Percentiles rank a stretch among this genome's conserved stretches.
Evolutionary conservation across 78 protist species (phyloP).

Genomic region (Goniomonas avonlea): DNA sequence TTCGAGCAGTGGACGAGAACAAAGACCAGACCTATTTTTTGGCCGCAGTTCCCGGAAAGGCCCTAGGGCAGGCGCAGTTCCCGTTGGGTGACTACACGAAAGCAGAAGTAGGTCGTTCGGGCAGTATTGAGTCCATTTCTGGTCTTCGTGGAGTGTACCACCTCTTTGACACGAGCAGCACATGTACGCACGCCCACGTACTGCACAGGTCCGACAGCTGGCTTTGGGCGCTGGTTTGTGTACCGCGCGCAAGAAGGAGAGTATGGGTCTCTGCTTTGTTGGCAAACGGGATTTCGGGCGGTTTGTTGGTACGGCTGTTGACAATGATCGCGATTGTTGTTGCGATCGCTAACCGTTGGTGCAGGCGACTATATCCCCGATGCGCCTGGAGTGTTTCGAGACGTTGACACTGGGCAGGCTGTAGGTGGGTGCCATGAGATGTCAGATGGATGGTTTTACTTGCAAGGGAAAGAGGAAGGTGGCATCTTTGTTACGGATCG

Average conservation of each 20-base stretch:
- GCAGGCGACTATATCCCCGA: not conserved
- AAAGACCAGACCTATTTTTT: conserved; percentile 75
- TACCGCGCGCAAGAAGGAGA: conserved; percentile 35
- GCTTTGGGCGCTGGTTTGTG: conserved; percentile 4
- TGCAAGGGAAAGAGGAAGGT: too few relatives aligned
- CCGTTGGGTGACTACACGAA: conserved; percentile 55
- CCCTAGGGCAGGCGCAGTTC: conserved; percentile 35
- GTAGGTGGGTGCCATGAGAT: too few relatives aligned
- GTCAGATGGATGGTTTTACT: too few relatives aligned
- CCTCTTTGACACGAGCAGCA: too few relatives aligned
- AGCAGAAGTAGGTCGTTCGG: too few relatives aligned
- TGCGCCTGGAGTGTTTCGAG: not conserved
- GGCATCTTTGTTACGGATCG: too few relatives aligned
- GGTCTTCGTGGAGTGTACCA: too few relatives aligned
- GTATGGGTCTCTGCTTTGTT: conserved; percentile 70
- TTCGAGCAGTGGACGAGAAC: conserved; percentile 13
- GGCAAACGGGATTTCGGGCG: conserved; percentile 56
- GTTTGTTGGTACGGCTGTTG: too few relatives aligned
- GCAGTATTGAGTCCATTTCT: too few relatives aligned
- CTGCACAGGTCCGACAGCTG: not conserved
- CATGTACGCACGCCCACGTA: too few relatives aligned
- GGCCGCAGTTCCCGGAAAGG: conserved; percentile 27
- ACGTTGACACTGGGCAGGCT: not conserved
- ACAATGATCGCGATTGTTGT: too few relatives aligned
- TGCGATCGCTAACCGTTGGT: too few relatives aligned